These are phyloP conservation scores for Neurospora crassa DNA, from an alignment of 2,329 filamentous ascomycete species.

Conservation along the genomic window DNA sequence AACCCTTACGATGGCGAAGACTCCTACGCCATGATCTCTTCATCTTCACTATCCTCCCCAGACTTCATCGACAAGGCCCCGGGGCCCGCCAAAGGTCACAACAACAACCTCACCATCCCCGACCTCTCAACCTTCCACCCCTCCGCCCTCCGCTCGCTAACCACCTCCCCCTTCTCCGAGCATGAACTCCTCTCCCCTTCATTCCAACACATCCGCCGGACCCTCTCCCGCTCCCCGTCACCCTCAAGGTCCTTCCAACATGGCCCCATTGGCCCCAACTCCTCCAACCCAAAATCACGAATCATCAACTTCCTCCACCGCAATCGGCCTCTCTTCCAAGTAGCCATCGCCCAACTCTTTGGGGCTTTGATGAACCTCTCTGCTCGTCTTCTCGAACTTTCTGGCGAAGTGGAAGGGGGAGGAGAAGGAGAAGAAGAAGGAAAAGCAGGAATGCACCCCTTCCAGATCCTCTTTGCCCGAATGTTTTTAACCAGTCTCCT, in stretches of 20 bases:
- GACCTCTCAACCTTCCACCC: background rate
- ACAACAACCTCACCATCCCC: background rate
- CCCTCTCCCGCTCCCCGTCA: background rate
- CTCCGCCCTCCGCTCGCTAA: background rate
- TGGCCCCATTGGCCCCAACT: background rate
- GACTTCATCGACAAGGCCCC: background rate
- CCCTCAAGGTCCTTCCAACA: background rate
- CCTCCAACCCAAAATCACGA: background rate
- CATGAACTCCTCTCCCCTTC: background rate
- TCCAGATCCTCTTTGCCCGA: slow-evolving; percentile 74
- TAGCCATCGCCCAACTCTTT: slow-evolving; percentile 70
- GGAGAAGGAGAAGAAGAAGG: background rate
- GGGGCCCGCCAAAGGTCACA: too few relatives aligned
- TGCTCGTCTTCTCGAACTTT: slow-evolving; percentile 64
- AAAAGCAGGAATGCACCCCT: slow-evolving; percentile 53
- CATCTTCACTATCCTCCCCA: background rate
- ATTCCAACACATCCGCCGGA: background rate
- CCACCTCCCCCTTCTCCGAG: background rate
- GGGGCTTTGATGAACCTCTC: slow-evolving; percentile 78
- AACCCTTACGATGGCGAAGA: background rate
- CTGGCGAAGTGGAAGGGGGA: slow-evolving; percentile 41
- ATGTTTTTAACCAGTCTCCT: slow-evolving; percentile 65
- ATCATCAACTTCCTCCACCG: background rate
- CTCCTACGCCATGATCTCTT: background rate
- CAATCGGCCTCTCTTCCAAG: slow-evolving; percentile 35